These are phyloP conservation scores for Rosa rugosa DNA, from an alignment of 306 rosid species.

Conservation along the genomic window DNA sequence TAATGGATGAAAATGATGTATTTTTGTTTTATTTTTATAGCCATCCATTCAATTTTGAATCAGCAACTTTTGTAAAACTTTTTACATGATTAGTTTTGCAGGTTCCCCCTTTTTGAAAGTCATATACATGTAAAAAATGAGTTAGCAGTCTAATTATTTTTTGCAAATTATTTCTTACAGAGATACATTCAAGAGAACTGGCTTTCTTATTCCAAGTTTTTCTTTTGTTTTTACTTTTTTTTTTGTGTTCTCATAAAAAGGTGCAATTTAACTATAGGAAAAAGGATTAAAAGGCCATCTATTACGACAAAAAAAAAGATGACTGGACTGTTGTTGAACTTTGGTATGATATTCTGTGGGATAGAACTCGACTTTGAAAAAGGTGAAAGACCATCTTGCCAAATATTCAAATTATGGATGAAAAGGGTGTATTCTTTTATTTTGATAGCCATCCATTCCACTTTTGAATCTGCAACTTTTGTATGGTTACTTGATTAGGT, in stretches of 20 bases:
- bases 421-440: constrained; percentile 8
- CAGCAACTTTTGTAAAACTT: neutral
- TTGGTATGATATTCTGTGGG: neutral
- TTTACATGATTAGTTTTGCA: neutral
- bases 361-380: neutral
- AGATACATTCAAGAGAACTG: too few relatives aligned
- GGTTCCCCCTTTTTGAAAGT: neutral
- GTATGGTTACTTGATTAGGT: neutral
- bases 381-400: neutral
- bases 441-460: neutral
- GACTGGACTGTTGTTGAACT: neutral
- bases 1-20: neutral
- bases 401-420: neutral
- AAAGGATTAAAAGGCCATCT: neutral
- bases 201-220: too few relatives aligned
- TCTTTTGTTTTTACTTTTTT: neutral
- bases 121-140: neutral
- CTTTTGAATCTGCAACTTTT: constrained; percentile 1
- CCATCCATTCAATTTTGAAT: neutral
- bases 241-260: neutral
- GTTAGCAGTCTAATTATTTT: neutral
- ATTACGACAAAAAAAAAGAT: neutral
- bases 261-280: neutral
- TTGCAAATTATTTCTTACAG: too few relatives aligned
- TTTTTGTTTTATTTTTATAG: neutral